Conservation (phyloP, 192 early-diverging fungal species). For the Dispira simplex region DNA sequence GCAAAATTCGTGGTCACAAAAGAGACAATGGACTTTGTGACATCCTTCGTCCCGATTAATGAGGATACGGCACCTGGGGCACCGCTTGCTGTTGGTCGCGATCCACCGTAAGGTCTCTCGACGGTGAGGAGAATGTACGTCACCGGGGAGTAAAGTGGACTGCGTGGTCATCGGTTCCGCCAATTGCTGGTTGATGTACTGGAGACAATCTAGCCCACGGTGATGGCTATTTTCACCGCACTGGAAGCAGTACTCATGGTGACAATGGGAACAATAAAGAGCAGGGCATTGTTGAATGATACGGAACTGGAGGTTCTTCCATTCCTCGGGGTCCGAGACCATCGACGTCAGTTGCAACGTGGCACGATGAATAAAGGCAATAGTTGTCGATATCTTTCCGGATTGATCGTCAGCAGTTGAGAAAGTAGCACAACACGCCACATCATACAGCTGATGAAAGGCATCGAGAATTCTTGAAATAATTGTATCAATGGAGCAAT, state of each 20-base stretch:
- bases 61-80: background rate
- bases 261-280: background rate
- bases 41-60: constrained; percentile 1
- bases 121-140: too few relatives aligned
- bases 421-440: too few relatives aligned
- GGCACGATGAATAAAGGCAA: too few relatives aligned
- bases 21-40: background rate
- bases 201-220: background rate
- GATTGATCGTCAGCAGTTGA: too few relatives aligned
- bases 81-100: background rate
- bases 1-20: background rate
- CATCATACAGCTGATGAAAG: too few relatives aligned
- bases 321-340: background rate
- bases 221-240: background rate
- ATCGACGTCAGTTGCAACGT: too few relatives aligned
- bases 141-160: too few relatives aligned
- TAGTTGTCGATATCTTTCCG: too few relatives aligned
- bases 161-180: too few relatives aligned
- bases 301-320: background rate
- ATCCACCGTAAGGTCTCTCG: background rate
- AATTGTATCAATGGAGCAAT: too few relatives aligned
- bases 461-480: too few relatives aligned
- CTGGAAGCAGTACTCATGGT: background rate
- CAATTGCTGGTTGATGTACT: background rate
- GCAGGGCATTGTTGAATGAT: background rate